These are phyloP conservation scores for Boletus vermiculosoides DNA, from an alignment of 768 basidiomycete species.

Conservation along the genomic window DNA sequence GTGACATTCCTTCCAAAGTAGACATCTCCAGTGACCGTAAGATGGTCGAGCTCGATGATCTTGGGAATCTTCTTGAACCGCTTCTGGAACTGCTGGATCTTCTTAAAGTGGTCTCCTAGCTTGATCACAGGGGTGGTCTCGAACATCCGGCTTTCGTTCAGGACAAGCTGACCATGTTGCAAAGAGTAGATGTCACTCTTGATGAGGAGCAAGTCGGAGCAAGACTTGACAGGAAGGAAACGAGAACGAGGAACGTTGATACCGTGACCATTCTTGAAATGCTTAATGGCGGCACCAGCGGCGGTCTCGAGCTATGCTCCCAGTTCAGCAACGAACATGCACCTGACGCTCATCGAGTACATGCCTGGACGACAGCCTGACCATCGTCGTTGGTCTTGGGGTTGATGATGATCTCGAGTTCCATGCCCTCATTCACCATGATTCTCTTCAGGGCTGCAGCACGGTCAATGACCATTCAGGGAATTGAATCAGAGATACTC, in stretches of 20 bases:
- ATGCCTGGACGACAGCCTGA: slow-evolving; percentile 62
- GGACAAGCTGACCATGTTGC: slow-evolving; percentile 64
- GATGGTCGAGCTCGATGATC: slow-evolving; percentile 71
- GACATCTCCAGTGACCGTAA: slow-evolving; percentile 70
- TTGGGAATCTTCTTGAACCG: slow-evolving; percentile 75
- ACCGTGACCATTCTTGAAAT: slow-evolving; percentile 63
- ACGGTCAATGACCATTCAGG: slow-evolving; percentile 1
- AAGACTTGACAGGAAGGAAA: slow-evolving; percentile 66
- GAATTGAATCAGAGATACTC: slow-evolving; percentile 3
- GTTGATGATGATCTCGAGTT: slow-evolving; percentile 81
- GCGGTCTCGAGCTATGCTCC: slow-evolving; percentile 62
- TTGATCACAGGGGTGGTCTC: slow-evolving; percentile 69
- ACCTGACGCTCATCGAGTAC: background rate
- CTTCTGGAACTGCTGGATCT: slow-evolving; percentile 68
- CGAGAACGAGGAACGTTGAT: slow-evolving; percentile 72
- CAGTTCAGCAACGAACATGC: background rate
- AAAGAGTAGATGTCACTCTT: slow-evolving; percentile 70
- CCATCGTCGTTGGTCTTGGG: slow-evolving; percentile 68
- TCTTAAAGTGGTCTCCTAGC: slow-evolving; percentile 77
- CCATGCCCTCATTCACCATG: slow-evolving; percentile 65
- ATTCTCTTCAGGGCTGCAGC: slow-evolving; percentile 64
- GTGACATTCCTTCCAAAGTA: slow-evolving; percentile 65
- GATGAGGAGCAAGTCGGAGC: slow-evolving; percentile 64
- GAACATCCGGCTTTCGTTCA: slow-evolving; percentile 60
- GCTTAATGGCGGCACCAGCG: slow-evolving; percentile 73